Conservation (phyloP, 2,329 filamentous ascomycete species). For the Aspergillus quadricinctus region DNA sequence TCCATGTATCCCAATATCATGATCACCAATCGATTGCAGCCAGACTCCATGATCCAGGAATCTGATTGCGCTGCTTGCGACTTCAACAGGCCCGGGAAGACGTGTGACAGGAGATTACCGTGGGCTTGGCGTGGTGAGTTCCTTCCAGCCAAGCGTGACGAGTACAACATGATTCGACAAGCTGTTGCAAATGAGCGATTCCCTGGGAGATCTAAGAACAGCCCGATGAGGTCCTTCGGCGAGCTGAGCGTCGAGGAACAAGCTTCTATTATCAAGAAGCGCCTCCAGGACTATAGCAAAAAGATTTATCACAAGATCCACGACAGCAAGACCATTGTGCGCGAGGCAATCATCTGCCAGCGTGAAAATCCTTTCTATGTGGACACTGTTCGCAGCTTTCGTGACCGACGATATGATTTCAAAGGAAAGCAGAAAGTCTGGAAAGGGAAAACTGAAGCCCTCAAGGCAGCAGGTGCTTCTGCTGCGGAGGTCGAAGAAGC, state of each 20-base stretch:
- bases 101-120: slow-evolving; percentile 86
- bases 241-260: slow-evolving; percentile 81
- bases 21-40: slow-evolving; percentile 96
- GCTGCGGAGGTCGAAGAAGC: slow-evolving; percentile 78
- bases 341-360: slow-evolving; percentile 97
- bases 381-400: slow-evolving; percentile 90
- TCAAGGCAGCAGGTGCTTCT: slow-evolving; percentile 77
- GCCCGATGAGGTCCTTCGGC: slow-evolving; percentile 69
- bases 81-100: slow-evolving; percentile 96
- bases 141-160: slow-evolving; percentile 88
- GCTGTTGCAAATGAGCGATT: slow-evolving; percentile 90
- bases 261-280: slow-evolving; percentile 73
- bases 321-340: slow-evolving; percentile 84
- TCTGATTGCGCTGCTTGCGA: slow-evolving; percentile 96
- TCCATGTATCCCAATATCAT: slow-evolving; percentile 99
- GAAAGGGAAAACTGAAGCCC: slow-evolving; percentile 89
- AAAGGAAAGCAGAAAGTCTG: slow-evolving; percentile 97
- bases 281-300: slow-evolving; percentile 87
- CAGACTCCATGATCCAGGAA: slow-evolving; percentile 98
- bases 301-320: slow-evolving; percentile 99
- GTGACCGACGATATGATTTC: slow-evolving; percentile 96
- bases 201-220: slow-evolving; percentile 70
- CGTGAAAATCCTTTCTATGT: slow-evolving; percentile 98
- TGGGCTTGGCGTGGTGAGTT: slow-evolving; percentile 99
- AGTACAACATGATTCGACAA: slow-evolving; percentile 98